These are phyloP conservation scores for Quercus rubra DNA, from an alignment of 306 rosid species.

Conservation along the genomic window DNA sequence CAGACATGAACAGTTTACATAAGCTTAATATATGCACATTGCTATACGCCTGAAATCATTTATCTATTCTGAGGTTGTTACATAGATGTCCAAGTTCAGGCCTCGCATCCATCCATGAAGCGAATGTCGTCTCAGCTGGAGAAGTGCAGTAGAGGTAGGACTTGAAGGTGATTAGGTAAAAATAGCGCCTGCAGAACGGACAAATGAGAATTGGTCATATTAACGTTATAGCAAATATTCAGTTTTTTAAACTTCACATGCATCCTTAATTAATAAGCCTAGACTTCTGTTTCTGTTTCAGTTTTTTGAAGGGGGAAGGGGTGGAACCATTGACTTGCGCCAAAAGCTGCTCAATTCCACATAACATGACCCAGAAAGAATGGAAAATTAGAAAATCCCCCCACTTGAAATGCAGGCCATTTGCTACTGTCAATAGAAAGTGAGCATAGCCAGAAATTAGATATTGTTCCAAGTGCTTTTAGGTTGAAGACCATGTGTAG, in stretches of 20 bases:
- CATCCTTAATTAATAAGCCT: background rate
- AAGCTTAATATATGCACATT: conserved; percentile 17
- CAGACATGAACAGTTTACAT: conserved; percentile 32
- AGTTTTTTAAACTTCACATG: background rate
- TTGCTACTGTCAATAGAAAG: background rate
- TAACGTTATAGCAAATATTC: background rate
- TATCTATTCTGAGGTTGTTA: conserved; percentile 76
- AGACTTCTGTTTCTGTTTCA: background rate
- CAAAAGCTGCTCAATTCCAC: background rate
- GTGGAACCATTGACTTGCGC: background rate
- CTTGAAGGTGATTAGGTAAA: conserved; percentile 76
- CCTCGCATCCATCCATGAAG: conserved; percentile 80
- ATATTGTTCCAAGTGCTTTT: background rate
- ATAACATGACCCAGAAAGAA: background rate
- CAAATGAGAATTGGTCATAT: background rate
- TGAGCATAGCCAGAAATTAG: background rate
- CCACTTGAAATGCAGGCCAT: background rate
- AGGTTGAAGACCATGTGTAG: background rate
- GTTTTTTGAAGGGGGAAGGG: too few species aligned
- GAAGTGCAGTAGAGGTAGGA: conserved; percentile 76
- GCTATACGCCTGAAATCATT: conserved; percentile 29
- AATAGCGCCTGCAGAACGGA: conserved; percentile 67
- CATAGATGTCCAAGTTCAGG: conserved; percentile 93
- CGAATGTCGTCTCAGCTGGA: conserved; percentile 39
- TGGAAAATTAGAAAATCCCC: background rate